Base-by-base conservation (phyloP, 345 rosid species). In the Linum lewisii region DNA sequence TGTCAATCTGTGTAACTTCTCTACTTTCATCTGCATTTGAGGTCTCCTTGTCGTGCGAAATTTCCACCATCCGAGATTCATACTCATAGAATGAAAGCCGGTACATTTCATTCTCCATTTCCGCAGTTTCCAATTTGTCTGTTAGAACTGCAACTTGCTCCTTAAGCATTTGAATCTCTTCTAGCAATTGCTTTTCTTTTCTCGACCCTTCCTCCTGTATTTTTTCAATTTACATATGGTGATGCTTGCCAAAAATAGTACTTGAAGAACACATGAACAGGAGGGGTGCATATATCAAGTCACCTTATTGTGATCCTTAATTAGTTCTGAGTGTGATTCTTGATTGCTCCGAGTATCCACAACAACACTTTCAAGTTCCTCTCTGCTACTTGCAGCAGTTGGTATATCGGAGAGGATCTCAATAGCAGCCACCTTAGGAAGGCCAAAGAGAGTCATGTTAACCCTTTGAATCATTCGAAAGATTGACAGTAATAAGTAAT, bases 121-220 rank as follows among this genome's bases (percentile, higher is more conserved):
- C 16, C 7, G n/a, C 44, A 57, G 19, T 32, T 57, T 7, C 4
- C 32, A 42, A 11, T 16, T 11, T 42, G 1, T 42, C 47, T 11
- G 3, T 42, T 42, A 42, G 4, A 42, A 4, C 47, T 7, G 47
- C 44, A 37, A 23, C 32, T 23, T 57, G 68, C 52, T 69, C 34
- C 70, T 62, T 63, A 77, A 78, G 61, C 37, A 72, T 70, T 23
- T 16, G 24, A 47, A 44, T 62, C 51, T 65, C 70, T 60, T 71
- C 65, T 37, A 75, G 58, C 47, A 22, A 16, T 64, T n/a, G 55
- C 32, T 65, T 62, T 52, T 64, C 66, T 49, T 44, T 36, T 34
- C 57, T 53, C 65, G 53, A 56, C 58, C 62, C 66, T 52, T 57
- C 66, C 53, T 63, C 72, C 72, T 72, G 66, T 42, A 42, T 42